Evolutionary conservation across 1,284 basidiomycete genomes (phyloP), one percentile per base, ranked within the genome.

Genomic region (Sphagnurus paluster): DNA sequence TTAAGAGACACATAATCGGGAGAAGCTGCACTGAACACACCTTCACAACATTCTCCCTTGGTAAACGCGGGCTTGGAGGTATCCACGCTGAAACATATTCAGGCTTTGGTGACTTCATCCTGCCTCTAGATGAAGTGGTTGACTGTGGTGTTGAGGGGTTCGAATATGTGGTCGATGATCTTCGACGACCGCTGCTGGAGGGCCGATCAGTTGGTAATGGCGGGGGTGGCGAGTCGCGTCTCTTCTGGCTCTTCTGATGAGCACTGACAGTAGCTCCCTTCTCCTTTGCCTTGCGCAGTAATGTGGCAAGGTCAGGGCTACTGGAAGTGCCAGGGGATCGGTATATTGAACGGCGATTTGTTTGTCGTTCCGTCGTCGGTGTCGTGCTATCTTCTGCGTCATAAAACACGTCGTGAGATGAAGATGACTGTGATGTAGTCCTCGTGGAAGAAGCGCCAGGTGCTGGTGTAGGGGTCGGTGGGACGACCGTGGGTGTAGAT

Each of bases 321-420:
- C 87, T 90, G 19, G 90, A 87, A 2, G 90, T 93, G 39, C 91
- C 92, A 5, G 87, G 75, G n/a, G 87, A 85, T 49, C 92, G 78
- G 64, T 92, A 93, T 70, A 94, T 81, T 54, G 87, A 90, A 42
- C 90, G 77, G 33, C 90, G 80, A 64, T 89, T 88, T 16, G 80
- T 79, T 57, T 84, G 79, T 56, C 77, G 74, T 55, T 84, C 82
- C 4, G 69, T 62, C 11, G 30, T 33, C 30, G 30, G 4, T 8
- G 11, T 33, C 30, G 30, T 10, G 30, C 7, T 33, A 51, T 84
- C 82, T 52, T 84, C 83, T 26, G 75, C 71, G 64, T 87, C 84
- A 66, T 76, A 77, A 57, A 77, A 78, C 34, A 82, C 59, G 51
- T 87, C 84, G 54, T 74, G 71, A 21, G 74, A 74, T 14, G 79